These are phyloP conservation scores for Tagetes patula DNA, from an alignment of 129 eudicot species.

Conservation along the genomic window DNA sequence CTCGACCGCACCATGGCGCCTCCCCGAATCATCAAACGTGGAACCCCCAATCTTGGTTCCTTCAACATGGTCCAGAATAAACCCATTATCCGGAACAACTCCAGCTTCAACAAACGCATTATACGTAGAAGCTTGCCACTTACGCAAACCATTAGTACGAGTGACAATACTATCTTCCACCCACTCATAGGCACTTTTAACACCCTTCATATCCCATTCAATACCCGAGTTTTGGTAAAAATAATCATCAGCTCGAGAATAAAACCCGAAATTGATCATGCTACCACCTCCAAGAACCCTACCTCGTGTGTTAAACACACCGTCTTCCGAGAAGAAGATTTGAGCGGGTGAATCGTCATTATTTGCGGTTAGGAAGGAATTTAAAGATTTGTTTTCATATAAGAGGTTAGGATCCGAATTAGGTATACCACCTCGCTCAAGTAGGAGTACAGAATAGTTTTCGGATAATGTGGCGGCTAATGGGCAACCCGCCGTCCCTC, in stretches of 20 bases:
- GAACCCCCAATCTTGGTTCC: constrained; percentile 15
- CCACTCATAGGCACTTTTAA: background rate
- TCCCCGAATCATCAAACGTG: constrained; percentile 3
- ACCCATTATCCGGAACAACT: background rate
- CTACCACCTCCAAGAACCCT: constrained; percentile 10
- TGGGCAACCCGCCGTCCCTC: background rate
- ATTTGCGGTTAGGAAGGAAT: background rate
- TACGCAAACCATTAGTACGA: background rate
- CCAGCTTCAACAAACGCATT: background rate
- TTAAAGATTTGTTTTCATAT: constrained; percentile 4
- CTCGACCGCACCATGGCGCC: constrained; percentile 4
- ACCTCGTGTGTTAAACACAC: constrained; percentile 13
- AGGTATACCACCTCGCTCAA: constrained; percentile 1
- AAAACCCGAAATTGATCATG: constrained; percentile 13
- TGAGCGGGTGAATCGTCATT: background rate
- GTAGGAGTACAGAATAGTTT: background rate
- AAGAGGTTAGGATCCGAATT: background rate
- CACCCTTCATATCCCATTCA: background rate
- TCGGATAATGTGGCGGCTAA: background rate
- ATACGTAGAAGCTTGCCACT: constrained; percentile 3
- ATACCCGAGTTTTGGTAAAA: constrained; percentile 4
- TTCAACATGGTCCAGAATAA: constrained; percentile 1
- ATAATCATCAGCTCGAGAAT: constrained; percentile 5
- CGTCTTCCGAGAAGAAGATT: constrained; percentile 4
- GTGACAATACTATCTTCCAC: background rate